Base-by-base conservation (phyloP, 1,139 yeast species). In the Sugiyamaella paludigena region DNA sequence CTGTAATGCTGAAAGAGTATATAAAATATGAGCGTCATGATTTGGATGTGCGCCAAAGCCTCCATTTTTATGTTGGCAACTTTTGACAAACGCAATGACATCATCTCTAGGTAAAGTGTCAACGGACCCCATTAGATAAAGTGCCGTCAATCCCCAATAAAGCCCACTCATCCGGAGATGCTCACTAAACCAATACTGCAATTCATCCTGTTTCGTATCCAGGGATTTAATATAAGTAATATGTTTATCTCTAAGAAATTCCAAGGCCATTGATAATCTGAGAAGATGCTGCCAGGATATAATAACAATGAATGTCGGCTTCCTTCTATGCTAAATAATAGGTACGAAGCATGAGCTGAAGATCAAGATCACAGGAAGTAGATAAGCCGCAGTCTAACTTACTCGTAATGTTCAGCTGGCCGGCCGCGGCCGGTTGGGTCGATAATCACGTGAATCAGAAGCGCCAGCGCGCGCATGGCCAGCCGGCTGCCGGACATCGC, bases 91-190 rank as follows among this genome's bases (percentile, higher is more conserved):
- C 12, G 73, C 70, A 3, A 87, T 69, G 13, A 92, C 81, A 7
- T 83, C 87, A 0, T 73, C 68, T 49, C 74, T 71, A 10, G 83
- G 77, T 45, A 92, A 77, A 1, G 81, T 76, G n/a, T 77, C 76
- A 24, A 75, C 70, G 1, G 82, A 72, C 37, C 77, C 75, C 71
- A 91, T 65, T 7, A 85, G 69, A 45, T 79, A 78, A 35, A 91
- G 69, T 0, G 97, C 88, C 12, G 86, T 83, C 6, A 88, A 72
- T 0, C 97, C 98, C 99, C 99, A 92, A 65, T 94, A 92, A 1
- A 94, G 74, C 5, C 98, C 98, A 61, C 71, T 88, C 75, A 92
- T 70, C 37, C 97, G 76, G 47, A 92, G 74, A 66, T 92, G 98
- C 62, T 94, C 98, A 26, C 89, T 80, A 48, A 91, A 70, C 94